A percentile compares a stretch with the other conserved stretches of the same genome.
Conservation (phyloP, 768 basidiomycete genomes). For the Paxillus ammoniavirescens region DNA sequence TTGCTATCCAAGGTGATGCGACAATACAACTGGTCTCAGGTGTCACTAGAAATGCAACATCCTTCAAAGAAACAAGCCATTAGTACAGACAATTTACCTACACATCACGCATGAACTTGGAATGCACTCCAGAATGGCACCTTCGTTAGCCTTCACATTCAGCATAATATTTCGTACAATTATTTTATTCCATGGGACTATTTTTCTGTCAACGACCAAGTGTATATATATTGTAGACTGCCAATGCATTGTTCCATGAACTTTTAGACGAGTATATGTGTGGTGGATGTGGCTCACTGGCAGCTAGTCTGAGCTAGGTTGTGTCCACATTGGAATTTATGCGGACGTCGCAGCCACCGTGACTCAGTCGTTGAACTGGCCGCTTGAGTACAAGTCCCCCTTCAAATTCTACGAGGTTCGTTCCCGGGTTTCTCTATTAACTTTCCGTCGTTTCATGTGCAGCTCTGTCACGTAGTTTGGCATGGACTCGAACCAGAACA, state of each 20-base stretch:
- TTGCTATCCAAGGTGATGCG: slow-evolving; percentile 31
- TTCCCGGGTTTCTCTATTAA: background rate
- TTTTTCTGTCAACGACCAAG: slow-evolving; percentile 2
- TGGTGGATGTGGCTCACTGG: too few relatives aligned
- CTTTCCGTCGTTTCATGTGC: background rate
- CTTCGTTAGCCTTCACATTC: background rate
- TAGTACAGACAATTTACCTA: background rate
- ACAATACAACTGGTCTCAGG: slow-evolving; percentile 12
- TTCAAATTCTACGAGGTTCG: background rate
- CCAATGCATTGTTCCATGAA: slow-evolving; percentile 1
- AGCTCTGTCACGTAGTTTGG: background rate
- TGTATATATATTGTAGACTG: slow-evolving; percentile 15
- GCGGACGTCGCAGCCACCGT: background rate
- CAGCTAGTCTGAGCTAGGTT: too few relatives aligned
- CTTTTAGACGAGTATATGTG: too few relatives aligned
- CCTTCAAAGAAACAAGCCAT: background rate
- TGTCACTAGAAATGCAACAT: slow-evolving; percentile 7
- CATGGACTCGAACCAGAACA: slow-evolving; percentile 21
- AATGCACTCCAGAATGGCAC: background rate
- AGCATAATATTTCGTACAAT: background rate
- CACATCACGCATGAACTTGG: slow-evolving; percentile 2
- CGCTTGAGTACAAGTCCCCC: background rate
- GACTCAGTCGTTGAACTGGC: background rate
- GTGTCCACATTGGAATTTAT: background rate
- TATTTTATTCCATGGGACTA: slow-evolving; percentile 4